Evolutionary conservation across 805 yeast genomes (phyloP), one percentile per base, ranked within the genome.

Genomic region (Osmozyma mogii): DNA sequence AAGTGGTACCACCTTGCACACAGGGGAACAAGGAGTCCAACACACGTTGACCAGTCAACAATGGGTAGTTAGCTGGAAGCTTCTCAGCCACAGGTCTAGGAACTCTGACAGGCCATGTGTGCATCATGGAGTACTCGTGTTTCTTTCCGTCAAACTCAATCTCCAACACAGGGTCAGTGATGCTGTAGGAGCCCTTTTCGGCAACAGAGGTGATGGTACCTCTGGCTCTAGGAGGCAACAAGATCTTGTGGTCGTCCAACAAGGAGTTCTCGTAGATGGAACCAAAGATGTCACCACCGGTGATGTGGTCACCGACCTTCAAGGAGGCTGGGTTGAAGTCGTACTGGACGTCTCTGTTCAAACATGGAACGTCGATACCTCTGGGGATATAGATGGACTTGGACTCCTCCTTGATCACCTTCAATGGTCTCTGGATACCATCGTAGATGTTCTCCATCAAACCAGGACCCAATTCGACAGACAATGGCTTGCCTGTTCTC

Each of bases 1-100:
- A 94, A 20, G 99, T 92, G 22, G 99, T 92, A 70, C 99, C 99
- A 68, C 99, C 99, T 70, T 92, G 98, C 48, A 92, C 99, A 76
- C 94, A 83, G 27, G 99, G 99, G 74, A 92, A 92, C 43, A 92
- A 73, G 17, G 98, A 80, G 63, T 92, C 99, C 59, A 92, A 71
- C 29, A 92, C 99, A 73, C 99, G 84, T 70, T 92, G 99, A 51
- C 99, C 99, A 12, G 99, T 92, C 50, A 92, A 73, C 47, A 92
- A 72, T 30, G 99, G 99, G 60, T 82, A 75, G 62, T 89, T 92
- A 24, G 98, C 97, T 37, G 94, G 67, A 40, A 85, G 65, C 57
- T 89, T 87, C 61, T 87, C 94, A 29, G 96, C 82, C 27, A 89
- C 97, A 11, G 99, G 98, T 67, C 99, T 81, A 49, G 99, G 97